These are phyloP conservation scores for Camellia sinensis DNA, from an alignment of 148 eudicot species.

Conservation along the genomic window DNA sequence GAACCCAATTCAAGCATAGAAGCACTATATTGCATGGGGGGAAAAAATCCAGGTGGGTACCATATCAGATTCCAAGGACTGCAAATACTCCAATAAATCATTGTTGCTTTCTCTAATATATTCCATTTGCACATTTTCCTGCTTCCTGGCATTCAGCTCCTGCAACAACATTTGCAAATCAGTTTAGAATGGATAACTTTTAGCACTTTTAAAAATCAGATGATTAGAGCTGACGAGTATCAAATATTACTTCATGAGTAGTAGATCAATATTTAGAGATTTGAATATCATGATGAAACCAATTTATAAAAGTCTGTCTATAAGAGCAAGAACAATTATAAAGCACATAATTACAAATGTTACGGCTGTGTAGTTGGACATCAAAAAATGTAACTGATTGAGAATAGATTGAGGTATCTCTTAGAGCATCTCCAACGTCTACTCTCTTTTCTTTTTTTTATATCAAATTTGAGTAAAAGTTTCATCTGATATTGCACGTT, in stretches of 20 bases:
- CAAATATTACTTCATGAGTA: too few relatives aligned
- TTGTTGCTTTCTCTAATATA: constrained; percentile 43
- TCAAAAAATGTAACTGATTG: too few relatives aligned
- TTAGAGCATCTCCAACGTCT: too few relatives aligned
- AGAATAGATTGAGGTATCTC: too few relatives aligned
- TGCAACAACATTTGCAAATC: constrained; percentile 21
- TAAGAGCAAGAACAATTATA: too few relatives aligned
- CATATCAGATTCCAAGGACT: constrained; percentile 72
- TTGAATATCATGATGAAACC: not conserved
- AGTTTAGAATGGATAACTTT: not conserved
- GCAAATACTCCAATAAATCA: constrained; percentile 65
- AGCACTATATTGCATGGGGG: not conserved
- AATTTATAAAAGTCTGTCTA: not conserved
- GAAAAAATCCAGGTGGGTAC: constrained; percentile 32
- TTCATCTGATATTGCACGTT: too few relatives aligned
- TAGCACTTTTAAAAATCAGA: constrained; percentile 8
- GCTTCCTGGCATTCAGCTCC: constrained; percentile 60
- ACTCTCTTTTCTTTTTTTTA: too few relatives aligned
- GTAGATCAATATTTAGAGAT: not conserved
- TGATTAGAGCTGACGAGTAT: not conserved
- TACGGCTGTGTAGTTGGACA: too few relatives aligned
- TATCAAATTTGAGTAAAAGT: too few relatives aligned
- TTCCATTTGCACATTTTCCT: constrained; percentile 47
- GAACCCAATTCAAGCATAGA: constrained; percentile 13
- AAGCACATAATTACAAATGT: too few relatives aligned